Percentiles rank a stretch among this genome's conserved stretches.
Conservation (phyloP, 2,329 filamentous ascomycete species). For the Akanthomyces lecanii region DNA sequence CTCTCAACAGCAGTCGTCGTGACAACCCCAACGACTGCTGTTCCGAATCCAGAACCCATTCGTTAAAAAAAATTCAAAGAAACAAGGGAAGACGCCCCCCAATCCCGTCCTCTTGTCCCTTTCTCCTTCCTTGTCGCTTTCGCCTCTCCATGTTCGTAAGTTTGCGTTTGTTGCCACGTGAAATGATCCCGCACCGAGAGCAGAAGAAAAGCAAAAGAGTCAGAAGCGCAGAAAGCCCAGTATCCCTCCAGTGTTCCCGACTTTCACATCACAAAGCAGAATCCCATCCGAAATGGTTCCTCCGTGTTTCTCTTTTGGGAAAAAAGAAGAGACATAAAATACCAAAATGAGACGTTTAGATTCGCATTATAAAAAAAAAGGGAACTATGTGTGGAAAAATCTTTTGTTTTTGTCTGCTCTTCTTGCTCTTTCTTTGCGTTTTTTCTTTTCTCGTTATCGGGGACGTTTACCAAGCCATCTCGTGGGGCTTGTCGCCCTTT, state of each 20-base stretch:
- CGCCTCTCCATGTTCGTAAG: slow-evolving; percentile 15
- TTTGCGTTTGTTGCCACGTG: background rate
- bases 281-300: slow-evolving; percentile 1
- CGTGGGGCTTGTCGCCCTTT: slow-evolving; percentile 99
- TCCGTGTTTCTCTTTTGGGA: slow-evolving; percentile 6
- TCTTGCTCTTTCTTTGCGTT: slow-evolving; percentile 24
- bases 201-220: background rate
- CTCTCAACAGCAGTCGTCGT: slow-evolving; percentile 6
- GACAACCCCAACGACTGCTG: background rate
- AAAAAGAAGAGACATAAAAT: slow-evolving; percentile 10
- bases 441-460: slow-evolving; percentile 27
- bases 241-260: background rate
- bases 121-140: background rate
- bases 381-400: slow-evolving; percentile 15
- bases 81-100: background rate
- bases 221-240: background rate
- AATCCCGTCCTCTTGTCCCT: background rate
- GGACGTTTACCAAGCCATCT: slow-evolving; percentile 91
- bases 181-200: slow-evolving; percentile 2
- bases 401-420: slow-evolving; percentile 17
- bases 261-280: slow-evolving; percentile 13
- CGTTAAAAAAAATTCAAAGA: slow-evolving; percentile 9
- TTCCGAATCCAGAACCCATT: background rate
- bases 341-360: slow-evolving; percentile 15
- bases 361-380: slow-evolving; percentile 17